Evolutionary conservation across 352 stramenopile species (phyloP).

Genomic region (Phytophthora tentaculata): DNA sequence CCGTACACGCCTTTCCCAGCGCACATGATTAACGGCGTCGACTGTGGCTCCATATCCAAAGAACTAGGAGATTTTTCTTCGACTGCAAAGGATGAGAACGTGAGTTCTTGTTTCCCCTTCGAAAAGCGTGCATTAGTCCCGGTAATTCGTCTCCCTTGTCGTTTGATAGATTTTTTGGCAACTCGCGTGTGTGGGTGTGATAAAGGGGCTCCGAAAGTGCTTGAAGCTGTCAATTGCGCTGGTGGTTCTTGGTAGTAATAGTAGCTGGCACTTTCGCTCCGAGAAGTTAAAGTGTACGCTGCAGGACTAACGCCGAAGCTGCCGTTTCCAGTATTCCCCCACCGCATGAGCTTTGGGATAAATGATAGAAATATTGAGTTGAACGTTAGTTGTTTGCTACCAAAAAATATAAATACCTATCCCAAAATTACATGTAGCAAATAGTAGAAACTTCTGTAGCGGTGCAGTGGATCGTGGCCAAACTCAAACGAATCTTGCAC

Average conservation of each 20-base stretch:
- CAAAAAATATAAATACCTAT: constrained; percentile 24
- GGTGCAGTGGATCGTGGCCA: constrained; percentile 9
- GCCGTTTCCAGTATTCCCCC: constrained; percentile 22
- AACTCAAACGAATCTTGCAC: constrained; percentile 25
- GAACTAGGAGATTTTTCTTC: neutral
- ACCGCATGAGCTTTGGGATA: constrained; percentile 28
- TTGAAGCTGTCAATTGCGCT: constrained; percentile 4
- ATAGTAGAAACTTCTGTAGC: constrained; percentile 29
- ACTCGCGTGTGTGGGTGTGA: neutral
- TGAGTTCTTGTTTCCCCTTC: constrained; percentile 3
- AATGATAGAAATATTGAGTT: constrained; percentile 9
- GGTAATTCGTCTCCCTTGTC: neutral
- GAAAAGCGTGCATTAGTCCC: constrained; percentile 10
- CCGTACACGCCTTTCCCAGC: constrained; percentile 32
- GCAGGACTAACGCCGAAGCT: constrained; percentile 23
- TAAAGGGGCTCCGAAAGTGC: neutral
- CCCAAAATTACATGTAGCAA: constrained; percentile 27
- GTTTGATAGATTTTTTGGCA: constrained; percentile 27
- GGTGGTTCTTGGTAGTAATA: constrained; percentile 37
- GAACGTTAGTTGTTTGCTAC: constrained; percentile 6
- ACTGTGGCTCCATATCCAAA: constrained; percentile 4
- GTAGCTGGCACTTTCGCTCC: constrained; percentile 26
- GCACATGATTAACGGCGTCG: constrained; percentile 29
- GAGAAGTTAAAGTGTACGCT: constrained; percentile 22
- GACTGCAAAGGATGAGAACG: neutral